These are phyloP conservation scores for Apophysomyces sp. DNA, from an alignment of 371 early-diverging fungal genomes.

Conservation along the genomic window DNA sequence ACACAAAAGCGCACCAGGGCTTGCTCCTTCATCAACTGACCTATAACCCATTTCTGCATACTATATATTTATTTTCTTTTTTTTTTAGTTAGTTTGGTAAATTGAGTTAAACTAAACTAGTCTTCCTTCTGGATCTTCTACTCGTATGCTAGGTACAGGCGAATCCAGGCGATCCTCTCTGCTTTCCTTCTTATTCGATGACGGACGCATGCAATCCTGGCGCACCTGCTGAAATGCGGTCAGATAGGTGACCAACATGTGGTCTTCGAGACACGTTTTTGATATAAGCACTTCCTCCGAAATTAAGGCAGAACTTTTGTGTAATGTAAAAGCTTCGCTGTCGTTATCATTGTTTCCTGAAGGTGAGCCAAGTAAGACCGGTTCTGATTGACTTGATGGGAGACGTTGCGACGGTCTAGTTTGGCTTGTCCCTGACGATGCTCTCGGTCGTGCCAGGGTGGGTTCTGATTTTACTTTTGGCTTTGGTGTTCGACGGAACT, in stretches of 20 bases:
- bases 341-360: neutral
- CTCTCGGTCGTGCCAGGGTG: neutral
- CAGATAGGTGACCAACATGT: constrained; percentile 50
- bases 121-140: constrained; percentile 15
- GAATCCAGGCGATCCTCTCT: neutral
- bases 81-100: neutral
- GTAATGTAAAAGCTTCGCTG: constrained; percentile 28
- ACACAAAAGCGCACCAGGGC: neutral
- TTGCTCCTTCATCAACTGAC: neutral
- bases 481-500: constrained; percentile 30
- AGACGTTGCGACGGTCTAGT: neutral
- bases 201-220: constrained; percentile 37
- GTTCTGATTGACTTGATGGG: constrained; percentile 20
- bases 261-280: constrained; percentile 49
- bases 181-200: neutral
- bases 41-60: neutral
- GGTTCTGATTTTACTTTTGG: neutral
- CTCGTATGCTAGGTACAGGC: constrained; percentile 12
- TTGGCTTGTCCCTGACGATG: constrained; percentile 5
- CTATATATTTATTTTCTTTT: neutral
- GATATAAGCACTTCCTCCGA: constrained; percentile 45
- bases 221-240: constrained; percentile 43
- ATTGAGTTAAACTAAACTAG: neutral
- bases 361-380: constrained; percentile 7
- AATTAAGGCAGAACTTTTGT: constrained; percentile 31